phyloP scores from a whole-genome alignment of 2,329 filamentous ascomycete genomes.

The Aspergillus hiratsukae region DNA sequence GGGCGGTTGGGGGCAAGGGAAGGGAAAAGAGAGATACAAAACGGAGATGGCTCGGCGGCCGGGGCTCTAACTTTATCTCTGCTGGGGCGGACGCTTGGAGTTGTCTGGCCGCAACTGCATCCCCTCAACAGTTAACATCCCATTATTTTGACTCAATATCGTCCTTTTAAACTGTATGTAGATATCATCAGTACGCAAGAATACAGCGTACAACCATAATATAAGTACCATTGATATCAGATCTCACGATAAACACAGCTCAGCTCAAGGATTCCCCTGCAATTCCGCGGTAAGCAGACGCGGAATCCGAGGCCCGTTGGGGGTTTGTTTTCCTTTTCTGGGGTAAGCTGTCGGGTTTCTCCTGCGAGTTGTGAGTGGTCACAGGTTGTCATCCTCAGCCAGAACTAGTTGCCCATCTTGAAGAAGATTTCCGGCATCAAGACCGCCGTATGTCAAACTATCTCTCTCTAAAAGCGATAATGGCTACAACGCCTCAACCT shows the following conservation, averaged over 20 bases:
- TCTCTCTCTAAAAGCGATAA: neutral
- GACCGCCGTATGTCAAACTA: neutral
- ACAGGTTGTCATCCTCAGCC: neutral
- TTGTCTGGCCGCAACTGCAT: neutral
- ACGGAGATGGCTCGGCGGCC: neutral
- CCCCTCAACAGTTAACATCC: neutral
- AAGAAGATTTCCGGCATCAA: slow-evolving; percentile 12
- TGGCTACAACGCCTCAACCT: slow-evolving; percentile 3
- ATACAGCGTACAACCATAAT: neutral
- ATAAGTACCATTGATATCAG: neutral
- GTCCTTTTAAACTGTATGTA: neutral
- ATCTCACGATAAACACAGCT: neutral
- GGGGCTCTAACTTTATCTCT: neutral
- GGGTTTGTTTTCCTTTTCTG: slow-evolving; percentile 6
- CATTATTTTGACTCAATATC: neutral
- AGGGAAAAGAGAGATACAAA: slow-evolving; percentile 5
- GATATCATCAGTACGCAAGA: neutral
- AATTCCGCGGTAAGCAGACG: neutral
- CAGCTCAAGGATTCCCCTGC: neutral
- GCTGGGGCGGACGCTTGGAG: neutral
- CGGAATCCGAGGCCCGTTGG: slow-evolving; percentile 3
- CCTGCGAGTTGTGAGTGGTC: neutral
- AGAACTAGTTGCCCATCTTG: slow-evolving; percentile 9
- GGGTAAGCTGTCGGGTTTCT: slow-evolving; percentile 10
- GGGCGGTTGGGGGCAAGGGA: slow-evolving; percentile 1